phyloP scores from a whole-genome alignment of 2,329 filamentous ascomycete genomes.

The Aspergillus aculeatinus region DNA sequence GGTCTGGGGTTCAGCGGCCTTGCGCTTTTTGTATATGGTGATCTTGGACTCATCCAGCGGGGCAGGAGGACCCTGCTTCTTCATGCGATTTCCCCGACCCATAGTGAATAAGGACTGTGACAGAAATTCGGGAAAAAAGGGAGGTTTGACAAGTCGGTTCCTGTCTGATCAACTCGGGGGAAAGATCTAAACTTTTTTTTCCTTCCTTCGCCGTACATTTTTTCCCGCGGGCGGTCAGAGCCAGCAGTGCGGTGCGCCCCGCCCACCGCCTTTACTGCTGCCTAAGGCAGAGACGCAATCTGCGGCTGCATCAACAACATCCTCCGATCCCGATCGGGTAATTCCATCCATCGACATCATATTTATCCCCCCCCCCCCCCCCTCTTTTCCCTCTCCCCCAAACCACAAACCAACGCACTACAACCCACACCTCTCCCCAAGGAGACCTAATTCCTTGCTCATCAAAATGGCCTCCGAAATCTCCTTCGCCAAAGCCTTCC shows the following conservation, averaged over 20 bases:
- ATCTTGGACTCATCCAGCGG: constrained; percentile 71
- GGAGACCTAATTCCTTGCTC: no score
- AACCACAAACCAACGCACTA: neutral
- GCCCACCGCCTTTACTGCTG: neutral
- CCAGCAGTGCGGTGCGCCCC: constrained; percentile 28
- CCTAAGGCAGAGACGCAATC: constrained; percentile 11
- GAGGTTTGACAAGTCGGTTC: constrained; percentile 8
- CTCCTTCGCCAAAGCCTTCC: constrained; percentile 79
- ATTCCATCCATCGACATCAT: constrained; percentile 7
- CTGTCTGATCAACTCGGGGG: constrained; percentile 16
- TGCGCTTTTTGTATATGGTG: constrained; percentile 71
- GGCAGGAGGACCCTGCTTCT: constrained; percentile 87
- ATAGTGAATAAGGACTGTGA: constrained; percentile 53
- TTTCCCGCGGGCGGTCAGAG: constrained; percentile 28
- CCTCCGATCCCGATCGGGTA: constrained; percentile 20
- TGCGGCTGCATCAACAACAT: constrained; percentile 9
- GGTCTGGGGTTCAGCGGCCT: constrained; percentile 66
- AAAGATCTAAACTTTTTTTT: constrained; percentile 29
- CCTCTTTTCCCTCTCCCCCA: neutral
- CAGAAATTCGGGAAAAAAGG: constrained; percentile 13
- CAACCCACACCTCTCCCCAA: no score
- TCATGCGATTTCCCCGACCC: constrained; percentile 89
- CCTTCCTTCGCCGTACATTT: constrained; percentile 24
- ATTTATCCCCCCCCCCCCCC: neutral
- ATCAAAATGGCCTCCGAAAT: constrained; percentile 67